A percentile compares a stretch with the other conserved stretches of the same genome.
Evolutionary conservation across 306 rosid species (phyloP).

Genomic region (Quercus alba): DNA sequence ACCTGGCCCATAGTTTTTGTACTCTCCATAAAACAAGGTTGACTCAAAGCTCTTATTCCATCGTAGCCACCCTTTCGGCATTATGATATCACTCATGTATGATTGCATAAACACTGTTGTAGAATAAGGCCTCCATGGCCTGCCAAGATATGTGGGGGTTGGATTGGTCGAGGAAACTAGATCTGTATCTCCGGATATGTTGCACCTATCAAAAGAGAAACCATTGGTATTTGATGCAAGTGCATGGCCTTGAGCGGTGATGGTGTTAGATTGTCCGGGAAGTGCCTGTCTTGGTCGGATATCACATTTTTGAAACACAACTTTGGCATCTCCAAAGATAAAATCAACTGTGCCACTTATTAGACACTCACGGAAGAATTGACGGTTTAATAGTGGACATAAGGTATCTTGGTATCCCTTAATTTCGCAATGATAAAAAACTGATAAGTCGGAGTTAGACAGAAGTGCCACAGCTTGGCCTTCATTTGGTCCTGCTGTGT

Average conservation of each 20-base stretch:
- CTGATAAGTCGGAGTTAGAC: not conserved
- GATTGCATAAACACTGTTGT: not conserved
- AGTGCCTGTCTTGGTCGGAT: not conserved
- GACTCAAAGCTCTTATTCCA: not conserved
- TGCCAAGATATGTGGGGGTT: not conserved
- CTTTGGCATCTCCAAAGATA: not conserved
- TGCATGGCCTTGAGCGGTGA: not conserved
- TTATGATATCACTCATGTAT: not conserved
- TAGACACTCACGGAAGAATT: not conserved
- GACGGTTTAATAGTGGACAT: not conserved
- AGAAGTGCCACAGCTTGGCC: constrained; percentile 12
- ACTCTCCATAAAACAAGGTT: not conserved
- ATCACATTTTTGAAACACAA: not conserved
- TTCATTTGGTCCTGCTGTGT: constrained; percentile 1
- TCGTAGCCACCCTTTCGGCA: constrained; percentile 2
- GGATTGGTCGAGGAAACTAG: not conserved
- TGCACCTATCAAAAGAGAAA: not conserved
- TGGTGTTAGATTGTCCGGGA: not conserved
- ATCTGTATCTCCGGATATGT: not conserved
- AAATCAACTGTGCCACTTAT: constrained; percentile 5
- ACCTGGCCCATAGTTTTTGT: constrained; percentile 5
- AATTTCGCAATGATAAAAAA: constrained; percentile 4
- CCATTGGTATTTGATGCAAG: not conserved
- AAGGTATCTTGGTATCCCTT: constrained; percentile 8
- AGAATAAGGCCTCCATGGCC: constrained; percentile 1